A percentile compares a stretch with the other conserved stretches of the same genome.
phyloP scores from a whole-genome alignment of 2,329 filamentous ascomycete genomes.

The Scedosporium aurantiacum region DNA sequence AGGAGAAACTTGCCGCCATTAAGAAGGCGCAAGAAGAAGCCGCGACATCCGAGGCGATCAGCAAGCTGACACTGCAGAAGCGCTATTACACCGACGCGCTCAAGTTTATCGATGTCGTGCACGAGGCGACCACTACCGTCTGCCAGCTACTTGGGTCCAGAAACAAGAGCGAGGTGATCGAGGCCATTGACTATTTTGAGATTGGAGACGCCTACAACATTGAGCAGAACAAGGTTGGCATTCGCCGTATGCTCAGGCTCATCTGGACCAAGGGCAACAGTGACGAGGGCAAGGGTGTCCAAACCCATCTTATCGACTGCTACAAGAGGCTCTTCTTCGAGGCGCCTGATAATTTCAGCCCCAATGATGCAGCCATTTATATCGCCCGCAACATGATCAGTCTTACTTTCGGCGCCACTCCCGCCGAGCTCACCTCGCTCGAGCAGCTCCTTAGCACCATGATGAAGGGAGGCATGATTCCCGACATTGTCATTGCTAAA shows the following conservation, averaged over 20 bases:
- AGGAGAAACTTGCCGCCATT: conserved; percentile 61
- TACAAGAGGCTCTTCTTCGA: conserved; percentile 96
- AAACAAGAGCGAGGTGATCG: conserved; percentile 97
- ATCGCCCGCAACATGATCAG: conserved; percentile 98
- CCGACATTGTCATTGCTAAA: conserved; percentile 77
- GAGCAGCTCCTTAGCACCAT: conserved; percentile 93
- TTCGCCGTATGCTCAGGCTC: conserved; percentile 86
- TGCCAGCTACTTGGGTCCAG: conserved; percentile 83
- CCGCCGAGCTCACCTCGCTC: conserved; percentile 86
- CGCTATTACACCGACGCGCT: conserved; percentile 91
- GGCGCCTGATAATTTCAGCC: conserved; percentile 75
- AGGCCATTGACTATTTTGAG: conserved; percentile 98
- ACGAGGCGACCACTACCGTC: conserved; percentile 68
- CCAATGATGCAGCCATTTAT: conserved; percentile 88
- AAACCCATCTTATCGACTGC: conserved; percentile 91
- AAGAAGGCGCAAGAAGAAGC: conserved; percentile 78
- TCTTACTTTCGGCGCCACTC: conserved; percentile 88
- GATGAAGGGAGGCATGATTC: conserved; percentile 87
- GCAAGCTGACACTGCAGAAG: conserved; percentile 75
- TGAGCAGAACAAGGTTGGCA: conserved; percentile 83
- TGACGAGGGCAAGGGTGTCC: conserved; percentile 96
- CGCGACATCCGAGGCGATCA: conserved; percentile 77
- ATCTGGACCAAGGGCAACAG: conserved; percentile 99
- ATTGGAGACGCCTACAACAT: conserved; percentile 93
- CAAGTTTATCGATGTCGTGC: conserved; percentile 84